phyloP scores from a whole-genome alignment of 2,329 filamentous ascomycete species.

The Fusarium duplospermum region DNA sequence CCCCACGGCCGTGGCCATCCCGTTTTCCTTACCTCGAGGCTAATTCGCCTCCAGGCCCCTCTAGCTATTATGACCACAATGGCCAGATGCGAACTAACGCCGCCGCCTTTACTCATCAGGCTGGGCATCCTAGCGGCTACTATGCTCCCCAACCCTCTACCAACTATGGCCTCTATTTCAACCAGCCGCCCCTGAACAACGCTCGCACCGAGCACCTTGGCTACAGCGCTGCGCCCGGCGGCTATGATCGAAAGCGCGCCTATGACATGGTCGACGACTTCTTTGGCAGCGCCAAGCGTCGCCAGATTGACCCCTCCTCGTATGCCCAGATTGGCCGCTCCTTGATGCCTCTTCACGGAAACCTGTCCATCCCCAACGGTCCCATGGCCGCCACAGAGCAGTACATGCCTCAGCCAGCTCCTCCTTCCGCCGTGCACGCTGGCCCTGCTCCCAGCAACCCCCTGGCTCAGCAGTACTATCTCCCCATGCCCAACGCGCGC shows the following conservation, averaged over 20 bases:
- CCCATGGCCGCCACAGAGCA: conserved; percentile 60
- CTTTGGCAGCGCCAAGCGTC: conserved; percentile 91
- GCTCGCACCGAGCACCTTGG: conserved; percentile 71
- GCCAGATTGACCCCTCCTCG: conserved; percentile 88
- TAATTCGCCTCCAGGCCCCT: conserved; percentile 61
- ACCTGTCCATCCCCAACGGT: conserved; percentile 71
- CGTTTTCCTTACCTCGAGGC: conserved; percentile 50
- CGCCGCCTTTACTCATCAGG: conserved; percentile 67
- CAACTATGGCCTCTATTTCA: conserved; percentile 83
- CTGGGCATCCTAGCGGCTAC: conserved; percentile 64
- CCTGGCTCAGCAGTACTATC: conserved; percentile 80
- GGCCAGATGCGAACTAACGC: conserved; percentile 70
- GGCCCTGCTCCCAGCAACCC: conserved; percentile 65
- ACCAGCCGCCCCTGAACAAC: conserved; percentile 67
- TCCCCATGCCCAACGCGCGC: conserved; percentile 86
- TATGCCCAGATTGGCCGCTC: conserved; percentile 93
- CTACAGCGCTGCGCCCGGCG: conserved; percentile 63
- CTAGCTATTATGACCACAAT: conserved; percentile 74
- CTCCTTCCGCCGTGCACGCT: conserved; percentile 63
- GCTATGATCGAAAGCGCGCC: conserved; percentile 84
- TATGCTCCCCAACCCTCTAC: conserved; percentile 67
- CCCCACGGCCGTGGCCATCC: conserved; percentile 16
- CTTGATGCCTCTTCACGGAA: conserved; percentile 81
- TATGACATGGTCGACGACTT: conserved; percentile 93
- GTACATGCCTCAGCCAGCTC: conserved; percentile 62